phyloP scores from a whole-genome alignment of 306 rosid species.

The Quercus agrifolia region DNA sequence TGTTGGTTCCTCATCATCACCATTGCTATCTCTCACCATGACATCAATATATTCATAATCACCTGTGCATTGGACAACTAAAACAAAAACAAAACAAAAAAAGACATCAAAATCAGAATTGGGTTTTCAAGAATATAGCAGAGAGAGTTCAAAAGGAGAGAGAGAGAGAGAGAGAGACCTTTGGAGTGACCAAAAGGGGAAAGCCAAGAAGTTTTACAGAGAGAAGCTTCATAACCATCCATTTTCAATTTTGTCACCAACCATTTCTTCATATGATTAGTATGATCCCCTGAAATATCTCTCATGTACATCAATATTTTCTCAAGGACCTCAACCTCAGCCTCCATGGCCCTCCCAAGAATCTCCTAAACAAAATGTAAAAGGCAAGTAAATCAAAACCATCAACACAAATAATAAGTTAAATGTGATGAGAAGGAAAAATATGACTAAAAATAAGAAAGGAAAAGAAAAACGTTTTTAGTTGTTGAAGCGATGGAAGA shows the following conservation, averaged over 20 bases:
- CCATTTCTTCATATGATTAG: constrained; percentile 22
- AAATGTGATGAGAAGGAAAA: too few species aligned
- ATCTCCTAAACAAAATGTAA: constrained; percentile 9
- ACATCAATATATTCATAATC: constrained; percentile 49
- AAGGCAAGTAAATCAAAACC: not conserved
- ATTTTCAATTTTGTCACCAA: constrained; percentile 28
- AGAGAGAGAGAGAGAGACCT: constrained; percentile 5
- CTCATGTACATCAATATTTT: constrained; percentile 24
- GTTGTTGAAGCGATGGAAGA: not conserved
- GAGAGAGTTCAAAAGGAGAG: not conserved
- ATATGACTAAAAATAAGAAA: not conserved
- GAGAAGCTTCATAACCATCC: constrained; percentile 45
- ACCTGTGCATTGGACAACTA: constrained; percentile 25
- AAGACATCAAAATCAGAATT: not conserved
- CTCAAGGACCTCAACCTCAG: constrained; percentile 32
- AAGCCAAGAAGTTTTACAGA: constrained; percentile 43
- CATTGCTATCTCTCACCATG: constrained; percentile 14
- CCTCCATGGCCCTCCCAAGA: constrained; percentile 20
- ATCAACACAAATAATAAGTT: not conserved
- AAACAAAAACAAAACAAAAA: not conserved
- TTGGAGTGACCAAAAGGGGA: constrained; percentile 13
- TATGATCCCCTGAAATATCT: not conserved
- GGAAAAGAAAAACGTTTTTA: not conserved
- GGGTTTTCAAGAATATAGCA: not conserved
- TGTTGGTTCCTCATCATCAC: not conserved